Percentiles rank a stretch among this genome's conserved stretches.
Evolutionary conservation across 192 early-diverging fungal species (phyloP).

Genomic region (Lobulomyces angularis): DNA sequence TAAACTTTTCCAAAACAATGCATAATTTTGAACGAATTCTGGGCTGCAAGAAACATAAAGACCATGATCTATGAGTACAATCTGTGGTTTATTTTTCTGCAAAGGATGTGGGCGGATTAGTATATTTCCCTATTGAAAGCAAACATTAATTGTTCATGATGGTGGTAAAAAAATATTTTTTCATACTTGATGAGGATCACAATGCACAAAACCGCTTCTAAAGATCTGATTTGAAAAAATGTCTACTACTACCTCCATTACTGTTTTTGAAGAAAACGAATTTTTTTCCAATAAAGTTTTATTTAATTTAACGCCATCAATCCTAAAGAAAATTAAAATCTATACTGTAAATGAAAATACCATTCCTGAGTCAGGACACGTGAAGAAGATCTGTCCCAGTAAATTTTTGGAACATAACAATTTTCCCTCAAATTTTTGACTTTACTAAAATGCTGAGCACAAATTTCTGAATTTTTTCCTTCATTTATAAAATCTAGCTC

Average conservation of each 20-base stretch:
- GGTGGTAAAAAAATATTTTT: constrained; percentile 7
- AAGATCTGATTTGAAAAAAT: constrained; percentile 77
- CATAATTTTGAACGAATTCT: constrained; percentile 63
- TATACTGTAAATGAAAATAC: constrained; percentile 37
- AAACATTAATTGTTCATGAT: constrained; percentile 9
- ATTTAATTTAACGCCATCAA: no score
- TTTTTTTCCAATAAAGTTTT: no score
- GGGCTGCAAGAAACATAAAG: constrained; percentile 69
- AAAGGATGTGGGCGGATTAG: constrained; percentile 58
- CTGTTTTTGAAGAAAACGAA: constrained; percentile 19
- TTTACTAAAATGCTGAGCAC: constrained; percentile 19
- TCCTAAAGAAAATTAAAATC: neutral
- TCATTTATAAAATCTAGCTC: constrained; percentile 88
- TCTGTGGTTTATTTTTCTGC: constrained; percentile 33
- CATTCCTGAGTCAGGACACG: constrained; percentile 78
- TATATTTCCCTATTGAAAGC: constrained; percentile 48
- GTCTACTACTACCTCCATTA: constrained; percentile 64
- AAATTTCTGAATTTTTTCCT: constrained; percentile 61
- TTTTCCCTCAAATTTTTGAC: constrained; percentile 25
- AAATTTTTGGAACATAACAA: constrained; percentile 69
- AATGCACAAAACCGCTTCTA: constrained; percentile 72
- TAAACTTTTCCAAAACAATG: constrained; percentile 72
- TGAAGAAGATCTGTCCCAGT: constrained; percentile 53
- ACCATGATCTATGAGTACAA: constrained; percentile 84
- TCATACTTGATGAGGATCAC: constrained; percentile 79